These are phyloP conservation scores for Phytopythium vexans DNA, from an alignment of 352 stramenopile genomes.

Conservation along the genomic window DNA sequence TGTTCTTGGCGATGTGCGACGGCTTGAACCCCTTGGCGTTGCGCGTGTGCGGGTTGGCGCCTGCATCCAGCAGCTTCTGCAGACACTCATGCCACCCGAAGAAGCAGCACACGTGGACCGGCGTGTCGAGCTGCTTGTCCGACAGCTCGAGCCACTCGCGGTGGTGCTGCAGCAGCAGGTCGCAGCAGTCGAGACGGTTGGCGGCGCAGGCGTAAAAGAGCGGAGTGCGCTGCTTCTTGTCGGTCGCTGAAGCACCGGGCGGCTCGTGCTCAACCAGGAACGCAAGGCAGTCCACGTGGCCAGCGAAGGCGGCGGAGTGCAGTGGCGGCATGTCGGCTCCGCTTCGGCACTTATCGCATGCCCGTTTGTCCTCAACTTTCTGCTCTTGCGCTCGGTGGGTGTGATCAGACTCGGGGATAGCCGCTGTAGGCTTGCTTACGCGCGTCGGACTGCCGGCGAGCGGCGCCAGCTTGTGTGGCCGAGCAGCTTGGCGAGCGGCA, in stretches of 20 bases:
- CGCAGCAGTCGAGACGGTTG: slow-evolving; percentile 42
- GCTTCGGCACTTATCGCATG: slow-evolving; percentile 35
- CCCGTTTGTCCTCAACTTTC: neutral
- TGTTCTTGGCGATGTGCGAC: slow-evolving; percentile 55
- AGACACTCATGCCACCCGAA: slow-evolving; percentile 59
- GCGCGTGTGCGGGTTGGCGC: slow-evolving; percentile 53
- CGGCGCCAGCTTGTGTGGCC: slow-evolving; percentile 24
- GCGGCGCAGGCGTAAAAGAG: slow-evolving; percentile 66
- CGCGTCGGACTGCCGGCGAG: slow-evolving; percentile 12
- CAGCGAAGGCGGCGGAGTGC: slow-evolving; percentile 54
- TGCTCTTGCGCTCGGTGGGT: neutral
- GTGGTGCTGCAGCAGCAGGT: slow-evolving; percentile 28
- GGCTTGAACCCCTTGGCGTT: slow-evolving; percentile 72
- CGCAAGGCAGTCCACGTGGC: slow-evolving; percentile 37
- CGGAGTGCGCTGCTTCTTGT: slow-evolving; percentile 66
- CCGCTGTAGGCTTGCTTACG: neutral
- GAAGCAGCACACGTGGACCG: slow-evolving; percentile 71
- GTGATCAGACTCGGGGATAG: neutral
- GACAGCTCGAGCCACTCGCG: slow-evolving; percentile 49
- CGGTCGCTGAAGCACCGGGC: slow-evolving; percentile 7
- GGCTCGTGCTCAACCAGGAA: slow-evolving; percentile 13
- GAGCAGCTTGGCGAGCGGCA: slow-evolving; percentile 6
- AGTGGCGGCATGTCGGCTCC: slow-evolving; percentile 54
- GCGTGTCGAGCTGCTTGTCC: slow-evolving; percentile 58
- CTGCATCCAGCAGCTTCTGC: slow-evolving; percentile 38